Base-by-base conservation (phyloP, 2,329 filamentous ascomycete species). In the Geosmithia putterillii region DNA sequence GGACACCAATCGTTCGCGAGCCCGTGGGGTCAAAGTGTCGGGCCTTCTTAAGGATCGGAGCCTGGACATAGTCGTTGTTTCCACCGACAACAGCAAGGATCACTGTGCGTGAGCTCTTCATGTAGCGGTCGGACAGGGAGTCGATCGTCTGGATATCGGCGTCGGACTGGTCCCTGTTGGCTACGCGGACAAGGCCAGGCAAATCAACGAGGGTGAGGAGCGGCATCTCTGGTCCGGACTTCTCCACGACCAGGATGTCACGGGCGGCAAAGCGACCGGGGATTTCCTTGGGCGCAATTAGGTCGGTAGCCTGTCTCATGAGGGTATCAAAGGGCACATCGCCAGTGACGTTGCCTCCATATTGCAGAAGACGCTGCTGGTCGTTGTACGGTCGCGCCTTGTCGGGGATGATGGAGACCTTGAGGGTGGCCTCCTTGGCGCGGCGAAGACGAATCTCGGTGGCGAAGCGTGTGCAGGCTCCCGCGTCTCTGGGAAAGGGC, bases 141-240 rank as follows among this genome's bases (percentile, higher is more conserved):
- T 72, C 67, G 41, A 78, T 73, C 2, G 72, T 68, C 46, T 65
- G 59, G 44, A 73, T 72, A 38, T 77, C 74, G 19, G 65, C 59
- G 23, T 66, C 61, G 1, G 70, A 73, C 52, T 78, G 72, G 43
- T 72, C 65, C 23, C 66, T 62, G 47, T 71, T 75, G 49, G 67
- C 67, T 8, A 74, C 70, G 25, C 67, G 64, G 22, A 79, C 71
- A 2, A 81, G 58, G 2, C 77, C 76, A 0, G 76, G 77, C 28
- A 81, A 61, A 55, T 81, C 77, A 7, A 81, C 74, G 1, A 81
- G 64, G 0, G 74, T 81, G 38, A 81, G 57, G 15, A 80, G 65
- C 1, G 74, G 74, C 61, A 74, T 70, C 10, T 75, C 69, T 0
- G 75, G 76, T 0, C 76, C 76, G 10, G 65, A 67, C 52, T 79